Percentiles rank a stretch among this genome's conserved stretches.
phyloP scores from a whole-genome alignment of 1,284 basidiomycete species.

The Papiliotrema flavescens region DNA sequence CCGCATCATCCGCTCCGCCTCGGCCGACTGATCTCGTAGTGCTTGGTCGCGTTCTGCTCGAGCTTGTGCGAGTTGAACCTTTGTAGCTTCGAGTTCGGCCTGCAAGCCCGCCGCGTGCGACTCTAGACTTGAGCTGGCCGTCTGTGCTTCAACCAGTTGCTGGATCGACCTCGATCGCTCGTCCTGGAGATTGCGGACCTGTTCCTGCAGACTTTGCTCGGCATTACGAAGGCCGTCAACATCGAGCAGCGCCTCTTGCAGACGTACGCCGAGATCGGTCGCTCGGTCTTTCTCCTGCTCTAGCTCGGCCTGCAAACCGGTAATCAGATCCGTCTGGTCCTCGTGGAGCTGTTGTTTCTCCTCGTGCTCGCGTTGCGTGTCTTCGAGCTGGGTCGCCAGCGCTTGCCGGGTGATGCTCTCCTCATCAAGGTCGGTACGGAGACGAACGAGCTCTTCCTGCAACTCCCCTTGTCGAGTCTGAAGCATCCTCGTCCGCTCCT shows the following conservation, averaged over 20 bases:
- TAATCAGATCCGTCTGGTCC: constrained; percentile 32
- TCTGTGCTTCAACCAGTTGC: constrained; percentile 68
- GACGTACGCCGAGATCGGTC: constrained; percentile 51
- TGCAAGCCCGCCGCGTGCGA: constrained; percentile 57
- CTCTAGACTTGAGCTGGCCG: constrained; percentile 67
- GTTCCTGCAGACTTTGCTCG: constrained; percentile 52
- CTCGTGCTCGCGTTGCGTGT: constrained; percentile 30
- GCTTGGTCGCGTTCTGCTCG: constrained; percentile 70
- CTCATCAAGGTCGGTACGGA: constrained; percentile 38
- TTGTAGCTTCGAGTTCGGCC: constrained; percentile 46
- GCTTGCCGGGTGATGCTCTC: constrained; percentile 39
- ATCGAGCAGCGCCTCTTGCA: constrained; percentile 63
- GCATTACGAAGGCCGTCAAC: constrained; percentile 56
- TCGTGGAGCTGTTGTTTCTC: constrained; percentile 30
- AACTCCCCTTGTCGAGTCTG: constrained; percentile 67
- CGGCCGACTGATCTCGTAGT: constrained; percentile 66
- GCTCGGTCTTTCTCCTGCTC: constrained; percentile 56
- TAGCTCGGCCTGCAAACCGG: constrained; percentile 52
- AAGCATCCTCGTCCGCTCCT: constrained; percentile 60
- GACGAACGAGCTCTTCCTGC: constrained; percentile 42
- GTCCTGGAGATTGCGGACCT: constrained; percentile 63
- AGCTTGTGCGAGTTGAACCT: constrained; percentile 62
- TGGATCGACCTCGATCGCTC: constrained; percentile 67
- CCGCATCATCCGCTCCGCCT: constrained; percentile 76
- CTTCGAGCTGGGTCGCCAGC: constrained; percentile 33